A percentile compares a stretch with the other conserved stretches of the same genome.
Conservation (phyloP, 2,329 filamentous ascomycete genomes). For the Cercospora zeae-maydis region DNA sequence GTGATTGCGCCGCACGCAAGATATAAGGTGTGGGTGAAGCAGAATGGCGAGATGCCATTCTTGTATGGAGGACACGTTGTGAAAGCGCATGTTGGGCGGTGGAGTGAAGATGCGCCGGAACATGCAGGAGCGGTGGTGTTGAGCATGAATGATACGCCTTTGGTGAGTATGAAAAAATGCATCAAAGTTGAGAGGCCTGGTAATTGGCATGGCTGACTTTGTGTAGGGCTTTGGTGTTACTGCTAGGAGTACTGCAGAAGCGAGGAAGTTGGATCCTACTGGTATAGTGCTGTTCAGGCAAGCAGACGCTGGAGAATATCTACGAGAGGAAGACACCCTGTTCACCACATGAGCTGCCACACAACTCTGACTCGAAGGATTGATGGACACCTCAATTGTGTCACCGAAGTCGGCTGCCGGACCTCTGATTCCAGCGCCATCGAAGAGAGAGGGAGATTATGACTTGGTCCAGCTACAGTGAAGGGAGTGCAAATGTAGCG, state of each 20-base stretch:
- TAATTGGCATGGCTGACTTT: slow-evolving; percentile 7
- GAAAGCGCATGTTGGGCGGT: slow-evolving; percentile 76
- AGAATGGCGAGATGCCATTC: slow-evolving; percentile 96
- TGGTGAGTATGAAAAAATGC: slow-evolving; percentile 43
- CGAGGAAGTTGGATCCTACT: slow-evolving; percentile 81
- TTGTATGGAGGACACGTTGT: slow-evolving; percentile 89
- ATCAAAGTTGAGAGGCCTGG: neutral
- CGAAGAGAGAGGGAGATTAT: neutral
- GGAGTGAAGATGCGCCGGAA: slow-evolving; percentile 88
- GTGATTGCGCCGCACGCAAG: slow-evolving; percentile 86
- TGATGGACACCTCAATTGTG: neutral
- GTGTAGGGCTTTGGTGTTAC: slow-evolving; percentile 85
- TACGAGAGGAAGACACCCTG: slow-evolving; percentile 72
- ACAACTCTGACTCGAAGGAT: neutral
- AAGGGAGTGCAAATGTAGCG: neutral
- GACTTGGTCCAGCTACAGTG: neutral
- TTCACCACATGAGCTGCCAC: slow-evolving; percentile 50
- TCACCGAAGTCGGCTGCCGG: neutral
- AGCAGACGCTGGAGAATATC: slow-evolving; percentile 89
- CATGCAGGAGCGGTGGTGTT: slow-evolving; percentile 88
- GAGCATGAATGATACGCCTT: slow-evolving; percentile 84
- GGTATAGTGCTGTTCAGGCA: slow-evolving; percentile 86
- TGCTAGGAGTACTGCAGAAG: slow-evolving; percentile 79
- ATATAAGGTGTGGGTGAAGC: slow-evolving; percentile 96
- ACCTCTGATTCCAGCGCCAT: neutral